phyloP scores from a whole-genome alignment of 2,329 filamentous ascomycete genomes.

The Juglanconis sp. region DNA sequence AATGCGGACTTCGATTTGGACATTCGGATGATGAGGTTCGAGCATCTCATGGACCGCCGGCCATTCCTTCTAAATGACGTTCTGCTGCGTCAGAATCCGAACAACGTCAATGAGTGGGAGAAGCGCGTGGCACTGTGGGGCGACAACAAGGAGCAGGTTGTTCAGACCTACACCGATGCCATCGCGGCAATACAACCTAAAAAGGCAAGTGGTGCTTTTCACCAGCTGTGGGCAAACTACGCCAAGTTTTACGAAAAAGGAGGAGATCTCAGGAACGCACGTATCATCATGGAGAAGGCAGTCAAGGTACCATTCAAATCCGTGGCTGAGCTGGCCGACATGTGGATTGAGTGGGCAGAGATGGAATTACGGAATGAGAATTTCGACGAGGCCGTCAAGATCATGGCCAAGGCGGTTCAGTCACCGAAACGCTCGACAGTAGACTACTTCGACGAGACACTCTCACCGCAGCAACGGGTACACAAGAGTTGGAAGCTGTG shows the following conservation, averaged over 20 bases:
- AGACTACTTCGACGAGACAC: slow-evolving; percentile 96
- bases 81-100: slow-evolving; percentile 87
- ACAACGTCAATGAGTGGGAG: slow-evolving; percentile 95
- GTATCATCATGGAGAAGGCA: slow-evolving; percentile 95
- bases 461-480: slow-evolving; percentile 91
- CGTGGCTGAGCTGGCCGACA: slow-evolving; percentile 92
- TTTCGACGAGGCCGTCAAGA: slow-evolving; percentile 87
- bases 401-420: slow-evolving; percentile 96
- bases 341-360: slow-evolving; percentile 99
- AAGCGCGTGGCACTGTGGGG: slow-evolving; percentile 96
- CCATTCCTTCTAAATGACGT: slow-evolving; percentile 97
- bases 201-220: slow-evolving; percentile 88
- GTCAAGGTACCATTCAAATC: slow-evolving; percentile 98
- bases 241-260: slow-evolving; percentile 94
- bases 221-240: slow-evolving; percentile 94
- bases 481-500: slow-evolving; percentile 99
- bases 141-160: slow-evolving; percentile 84
- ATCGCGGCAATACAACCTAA: slow-evolving; percentile 92
- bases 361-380: slow-evolving; percentile 96
- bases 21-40: slow-evolving; percentile 95
- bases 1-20: slow-evolving; percentile 92
- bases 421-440: slow-evolving; percentile 96
- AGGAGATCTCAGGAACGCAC: slow-evolving; percentile 77
- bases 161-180: slow-evolving; percentile 90
- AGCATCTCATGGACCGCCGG: slow-evolving; percentile 94